These are phyloP conservation scores for Rhynchospora breviuscula DNA, from an alignment of 176 grass and related monocot species.

Conservation along the genomic window DNA sequence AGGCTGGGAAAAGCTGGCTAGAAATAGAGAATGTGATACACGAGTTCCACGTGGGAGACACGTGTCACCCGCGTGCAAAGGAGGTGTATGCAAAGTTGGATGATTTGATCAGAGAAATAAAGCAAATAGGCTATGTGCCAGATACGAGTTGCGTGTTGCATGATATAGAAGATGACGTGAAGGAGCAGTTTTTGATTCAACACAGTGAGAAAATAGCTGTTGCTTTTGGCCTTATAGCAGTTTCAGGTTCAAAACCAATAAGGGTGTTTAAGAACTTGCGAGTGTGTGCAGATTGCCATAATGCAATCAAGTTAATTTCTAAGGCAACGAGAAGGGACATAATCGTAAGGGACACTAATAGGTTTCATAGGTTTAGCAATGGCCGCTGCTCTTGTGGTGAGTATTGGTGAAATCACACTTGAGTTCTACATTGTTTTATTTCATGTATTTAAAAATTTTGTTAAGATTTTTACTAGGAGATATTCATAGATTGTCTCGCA, in stretches of 20 bases:
- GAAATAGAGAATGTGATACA: constrained; percentile 65
- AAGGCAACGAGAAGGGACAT: constrained; percentile 57
- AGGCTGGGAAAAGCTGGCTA: constrained; percentile 82
- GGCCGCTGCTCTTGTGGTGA: constrained; percentile 63
- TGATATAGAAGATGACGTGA: constrained; percentile 67
- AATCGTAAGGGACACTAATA: constrained; percentile 77
- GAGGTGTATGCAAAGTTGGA: constrained; percentile 56
- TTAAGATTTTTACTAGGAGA: neutral
- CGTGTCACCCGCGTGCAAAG: constrained; percentile 44
- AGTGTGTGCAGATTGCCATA: constrained; percentile 73
- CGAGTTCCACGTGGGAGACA: constrained; percentile 68
- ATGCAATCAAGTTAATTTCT: constrained; percentile 64
- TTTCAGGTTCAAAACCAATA: constrained; percentile 51
- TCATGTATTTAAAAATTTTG: neutral
- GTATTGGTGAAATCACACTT: constrained; percentile 41
- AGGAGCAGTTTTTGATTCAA: constrained; percentile 73
- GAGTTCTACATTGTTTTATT: neutral
- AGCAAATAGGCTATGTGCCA: constrained; percentile 57
- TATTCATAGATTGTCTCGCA: neutral
- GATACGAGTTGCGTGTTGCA: constrained; percentile 71
- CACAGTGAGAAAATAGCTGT: constrained; percentile 91
- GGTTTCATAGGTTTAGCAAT: constrained; percentile 73
- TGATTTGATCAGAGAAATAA: constrained; percentile 47
- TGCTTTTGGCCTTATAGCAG: constrained; percentile 60
- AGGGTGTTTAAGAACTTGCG: constrained; percentile 90